Conservation (phyloP, 257 asterid species). For the Solanum ahanhuiri region DNA sequence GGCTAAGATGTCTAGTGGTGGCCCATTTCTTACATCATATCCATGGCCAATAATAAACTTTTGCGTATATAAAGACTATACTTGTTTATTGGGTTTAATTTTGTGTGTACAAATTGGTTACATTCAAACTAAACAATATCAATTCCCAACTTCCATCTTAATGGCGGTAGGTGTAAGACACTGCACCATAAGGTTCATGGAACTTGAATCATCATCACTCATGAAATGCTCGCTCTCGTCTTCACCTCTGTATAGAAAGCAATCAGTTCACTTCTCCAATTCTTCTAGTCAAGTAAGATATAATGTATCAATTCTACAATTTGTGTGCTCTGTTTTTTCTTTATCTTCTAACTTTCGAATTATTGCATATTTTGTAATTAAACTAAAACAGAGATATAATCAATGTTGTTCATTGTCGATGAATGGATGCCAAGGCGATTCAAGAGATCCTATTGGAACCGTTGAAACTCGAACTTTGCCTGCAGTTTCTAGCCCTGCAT, state of each 20-base stretch:
- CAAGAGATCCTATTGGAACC: conserved; percentile 49
- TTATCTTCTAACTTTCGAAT: background rate
- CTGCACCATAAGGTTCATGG: conserved; percentile 30
- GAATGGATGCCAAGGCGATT: conserved; percentile 60
- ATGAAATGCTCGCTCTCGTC: conserved; percentile 21
- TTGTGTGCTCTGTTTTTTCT: background rate
- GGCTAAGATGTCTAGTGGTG: background rate
- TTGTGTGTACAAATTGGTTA: background rate
- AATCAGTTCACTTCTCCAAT: conserved; percentile 25
- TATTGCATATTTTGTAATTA: background rate
- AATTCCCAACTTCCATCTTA: background rate
- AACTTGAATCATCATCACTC: conserved; percentile 19
- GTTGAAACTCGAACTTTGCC: conserved; percentile 56
- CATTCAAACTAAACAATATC: background rate
- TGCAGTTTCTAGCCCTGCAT: conserved; percentile 26
- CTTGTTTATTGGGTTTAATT: background rate
- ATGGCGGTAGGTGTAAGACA: conserved; percentile 27
- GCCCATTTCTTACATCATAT: background rate
- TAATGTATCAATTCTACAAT: background rate
- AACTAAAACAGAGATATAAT: conserved; percentile 26
- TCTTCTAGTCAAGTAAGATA: background rate
- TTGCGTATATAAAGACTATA: background rate
- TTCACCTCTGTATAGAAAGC: conserved; percentile 12
- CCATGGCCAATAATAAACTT: background rate
- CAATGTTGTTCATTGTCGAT: conserved; percentile 39